These are phyloP conservation scores for Daldinia grandis DNA, from an alignment of 495 filamentous ascomycete species.

Conservation along the genomic window DNA sequence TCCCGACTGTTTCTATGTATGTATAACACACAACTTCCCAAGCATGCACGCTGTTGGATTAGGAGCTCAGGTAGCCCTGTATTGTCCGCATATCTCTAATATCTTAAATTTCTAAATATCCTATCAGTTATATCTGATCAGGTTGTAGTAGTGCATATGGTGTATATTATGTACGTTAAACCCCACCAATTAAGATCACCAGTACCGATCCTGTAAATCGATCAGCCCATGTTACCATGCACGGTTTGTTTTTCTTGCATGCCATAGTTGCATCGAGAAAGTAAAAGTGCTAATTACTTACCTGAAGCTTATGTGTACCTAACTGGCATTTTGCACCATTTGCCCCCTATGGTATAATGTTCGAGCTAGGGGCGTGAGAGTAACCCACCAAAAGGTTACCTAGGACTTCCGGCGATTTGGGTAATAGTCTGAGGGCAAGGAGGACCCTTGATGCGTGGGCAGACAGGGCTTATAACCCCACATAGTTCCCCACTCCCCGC, in stretches of 20 bases:
- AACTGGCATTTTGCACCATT: background rate
- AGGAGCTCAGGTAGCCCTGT: background rate
- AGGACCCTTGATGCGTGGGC: background rate
- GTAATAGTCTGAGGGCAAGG: background rate
- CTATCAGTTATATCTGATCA: background rate
- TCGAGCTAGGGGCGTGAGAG: slow-evolving; percentile 5
- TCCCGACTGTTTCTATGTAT: background rate
- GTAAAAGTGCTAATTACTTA: background rate
- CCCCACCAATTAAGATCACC: background rate
- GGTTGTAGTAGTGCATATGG: background rate
- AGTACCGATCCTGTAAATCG: background rate
- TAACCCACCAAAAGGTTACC: background rate
- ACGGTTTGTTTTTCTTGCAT: background rate
- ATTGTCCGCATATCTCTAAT: background rate
- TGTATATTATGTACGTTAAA: background rate
- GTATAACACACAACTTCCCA: background rate
- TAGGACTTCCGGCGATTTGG: background rate
- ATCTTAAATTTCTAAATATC: background rate
- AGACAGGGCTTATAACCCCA: background rate
- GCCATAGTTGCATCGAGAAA: background rate
- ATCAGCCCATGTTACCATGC: background rate
- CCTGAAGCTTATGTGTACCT: background rate
- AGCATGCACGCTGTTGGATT: background rate
- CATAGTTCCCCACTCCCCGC: background rate
- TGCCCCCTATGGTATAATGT: background rate